Percentiles rank a stretch among this genome's conserved stretches.
Evolutionary conservation across 2,329 filamentous ascomycete genomes (phyloP).

Genomic region (Stromatinia cepivora): DNA sequence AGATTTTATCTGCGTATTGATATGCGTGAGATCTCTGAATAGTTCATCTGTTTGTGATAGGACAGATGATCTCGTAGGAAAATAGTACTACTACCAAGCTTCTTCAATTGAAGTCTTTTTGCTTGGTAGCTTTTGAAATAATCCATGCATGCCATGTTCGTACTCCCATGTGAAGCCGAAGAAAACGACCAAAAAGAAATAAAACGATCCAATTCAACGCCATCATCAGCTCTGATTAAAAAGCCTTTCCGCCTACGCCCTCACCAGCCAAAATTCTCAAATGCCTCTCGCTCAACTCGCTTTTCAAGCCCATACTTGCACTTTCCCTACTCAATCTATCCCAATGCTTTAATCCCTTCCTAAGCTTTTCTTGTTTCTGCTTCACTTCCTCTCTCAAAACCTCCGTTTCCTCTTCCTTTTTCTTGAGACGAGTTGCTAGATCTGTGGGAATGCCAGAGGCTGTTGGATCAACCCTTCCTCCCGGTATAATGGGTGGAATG

Average conservation of each 20-base stretch:
- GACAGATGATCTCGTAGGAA: background rate
- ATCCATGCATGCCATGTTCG: background rate
- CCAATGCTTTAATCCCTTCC: constrained; percentile 38
- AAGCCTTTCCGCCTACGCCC: constrained; percentile 41
- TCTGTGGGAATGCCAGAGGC: constrained; percentile 38
- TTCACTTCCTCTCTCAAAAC: constrained; percentile 37
- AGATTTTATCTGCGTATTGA: background rate
- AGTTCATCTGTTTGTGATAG: background rate
- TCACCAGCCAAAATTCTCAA: constrained; percentile 41
- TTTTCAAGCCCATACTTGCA: constrained; percentile 36
- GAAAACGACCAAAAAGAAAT: background rate
- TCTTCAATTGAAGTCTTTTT: constrained; percentile 7
- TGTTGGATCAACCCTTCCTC: constrained; percentile 39
- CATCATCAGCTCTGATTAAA: constrained; percentile 28
- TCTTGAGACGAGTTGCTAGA: constrained; percentile 36
- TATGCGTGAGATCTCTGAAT: background rate
- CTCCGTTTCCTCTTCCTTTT: constrained; percentile 41
- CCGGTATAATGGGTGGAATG: constrained; percentile 39
- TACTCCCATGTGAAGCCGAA: background rate
- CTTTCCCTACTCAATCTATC: constrained; percentile 39
- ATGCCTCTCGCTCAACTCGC: constrained; percentile 41
- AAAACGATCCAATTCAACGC: background rate
- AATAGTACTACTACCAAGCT: background rate
- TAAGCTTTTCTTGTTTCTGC: constrained; percentile 40
- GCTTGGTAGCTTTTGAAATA: background rate